Percentiles rank a stretch among this genome's conserved stretches.
Evolutionary conservation across 1,284 basidiomycete species (phyloP).

Genomic region (Rhodotorula sp.): DNA sequence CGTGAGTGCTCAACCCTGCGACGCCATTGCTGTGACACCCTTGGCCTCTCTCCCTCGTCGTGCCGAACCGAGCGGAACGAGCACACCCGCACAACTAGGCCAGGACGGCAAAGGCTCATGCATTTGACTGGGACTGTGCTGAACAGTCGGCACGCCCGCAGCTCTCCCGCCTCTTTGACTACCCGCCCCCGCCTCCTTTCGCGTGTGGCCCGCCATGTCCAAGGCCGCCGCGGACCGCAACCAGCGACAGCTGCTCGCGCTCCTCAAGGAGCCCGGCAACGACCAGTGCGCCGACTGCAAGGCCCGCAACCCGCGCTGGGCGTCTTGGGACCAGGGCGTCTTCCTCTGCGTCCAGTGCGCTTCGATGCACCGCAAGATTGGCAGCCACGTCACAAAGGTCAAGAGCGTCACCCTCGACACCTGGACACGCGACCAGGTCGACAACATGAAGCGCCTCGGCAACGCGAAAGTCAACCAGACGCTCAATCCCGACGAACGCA

Average conservation of each 20-base stretch:
- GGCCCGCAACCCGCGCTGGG: conserved; percentile 49
- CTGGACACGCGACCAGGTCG: conserved; percentile 52
- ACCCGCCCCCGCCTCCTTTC: neutral
- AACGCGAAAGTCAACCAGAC: conserved; percentile 48
- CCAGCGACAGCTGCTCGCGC: conserved; percentile 48
- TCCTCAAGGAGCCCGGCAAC: conserved; percentile 49
- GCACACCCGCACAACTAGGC: too few relatives aligned
- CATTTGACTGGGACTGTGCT: too few relatives aligned
- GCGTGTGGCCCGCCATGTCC: neutral
- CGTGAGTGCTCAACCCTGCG: too few relatives aligned
- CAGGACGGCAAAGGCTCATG: too few relatives aligned
- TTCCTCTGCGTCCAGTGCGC: conserved; percentile 47
- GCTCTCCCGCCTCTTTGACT: neutral
- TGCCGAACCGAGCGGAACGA: too few relatives aligned
- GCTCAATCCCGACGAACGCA: conserved; percentile 49
- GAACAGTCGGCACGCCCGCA: neutral
- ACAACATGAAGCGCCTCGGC: conserved; percentile 49
- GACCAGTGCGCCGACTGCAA: conserved; percentile 51
- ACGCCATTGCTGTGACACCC: too few relatives aligned
- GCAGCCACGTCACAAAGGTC: conserved; percentile 51
- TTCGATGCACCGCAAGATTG: conserved; percentile 51
- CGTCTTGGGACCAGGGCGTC: conserved; percentile 48
- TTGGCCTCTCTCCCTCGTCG: too few relatives aligned
- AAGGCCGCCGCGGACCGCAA: conserved; percentile 29
- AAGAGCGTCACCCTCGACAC: conserved; percentile 52